Conservation (phyloP, 1,139 yeast species). For the Candida neerlandica region DNA sequence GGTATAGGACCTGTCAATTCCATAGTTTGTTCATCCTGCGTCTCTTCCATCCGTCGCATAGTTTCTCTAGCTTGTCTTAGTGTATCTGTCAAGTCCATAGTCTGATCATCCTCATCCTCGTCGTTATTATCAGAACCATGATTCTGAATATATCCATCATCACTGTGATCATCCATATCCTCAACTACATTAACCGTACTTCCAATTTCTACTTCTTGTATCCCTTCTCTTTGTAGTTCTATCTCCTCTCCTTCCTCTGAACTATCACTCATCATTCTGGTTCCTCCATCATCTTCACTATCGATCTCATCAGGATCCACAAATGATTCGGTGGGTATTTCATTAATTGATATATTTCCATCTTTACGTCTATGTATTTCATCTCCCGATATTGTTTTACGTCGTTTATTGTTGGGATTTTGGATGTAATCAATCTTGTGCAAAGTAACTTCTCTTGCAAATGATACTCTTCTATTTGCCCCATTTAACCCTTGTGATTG, state of each 20-base stretch:
- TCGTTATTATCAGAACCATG: slow-evolving; percentile 5
- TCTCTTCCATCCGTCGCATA: slow-evolving; percentile 3
- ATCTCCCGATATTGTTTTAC: slow-evolving; percentile 35
- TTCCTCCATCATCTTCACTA: slow-evolving; percentile 2
- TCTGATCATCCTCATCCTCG: too few species aligned
- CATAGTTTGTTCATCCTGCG: slow-evolving; percentile 8
- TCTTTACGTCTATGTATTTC: slow-evolving; percentile 2
- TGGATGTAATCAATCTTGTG: slow-evolving; percentile 59
- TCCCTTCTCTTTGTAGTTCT: not conserved
- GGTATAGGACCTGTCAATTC: slow-evolving; percentile 12
- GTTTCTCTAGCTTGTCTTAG: not conserved
- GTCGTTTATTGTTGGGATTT: slow-evolving; percentile 31
- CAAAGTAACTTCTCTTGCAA: slow-evolving; percentile 75
- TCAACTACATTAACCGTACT: not conserved
- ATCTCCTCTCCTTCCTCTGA: slow-evolving; percentile 17
- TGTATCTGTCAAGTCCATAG: slow-evolving; percentile 19
- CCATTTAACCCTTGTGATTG: not conserved
- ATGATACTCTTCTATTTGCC: slow-evolving; percentile 56
- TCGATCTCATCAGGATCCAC: not conserved
- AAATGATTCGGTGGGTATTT: not conserved
- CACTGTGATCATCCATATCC: slow-evolving; percentile 3
- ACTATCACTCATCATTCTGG: slow-evolving; percentile 21
- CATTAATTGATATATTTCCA: not conserved
- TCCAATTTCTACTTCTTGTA: slow-evolving; percentile 18
- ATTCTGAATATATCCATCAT: slow-evolving; percentile 9